Base-by-base conservation (phyloP, 345 rosid species). In the Lepidium aucheri region DNA sequence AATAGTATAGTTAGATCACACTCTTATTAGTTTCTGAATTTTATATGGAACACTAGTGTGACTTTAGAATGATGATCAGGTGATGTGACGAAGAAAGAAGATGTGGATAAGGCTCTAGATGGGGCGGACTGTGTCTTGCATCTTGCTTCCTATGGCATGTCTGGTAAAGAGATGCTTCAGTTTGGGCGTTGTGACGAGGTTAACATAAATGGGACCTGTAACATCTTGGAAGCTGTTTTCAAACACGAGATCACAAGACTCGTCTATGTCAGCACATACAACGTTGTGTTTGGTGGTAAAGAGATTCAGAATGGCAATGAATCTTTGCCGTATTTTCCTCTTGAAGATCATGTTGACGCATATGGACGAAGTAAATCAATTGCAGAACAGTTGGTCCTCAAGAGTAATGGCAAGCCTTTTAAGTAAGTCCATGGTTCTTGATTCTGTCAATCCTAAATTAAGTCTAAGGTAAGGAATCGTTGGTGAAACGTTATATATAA, bases 121-220 rank as follows among this genome's bases (percentile, higher is more conserved):
- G 94, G 96, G 14, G 89, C 81, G 0, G 77, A 86, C 67, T 93
- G 97, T 69, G 96, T 89, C 7, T 77, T 93, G 72, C 97, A 89
- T 78, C 85, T 93, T 15, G 94, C 96, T 74, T 93, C 98, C 1
- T 87, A 24, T 68, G 98, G 98, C 53, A 93, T 93, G 90, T 90
- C 96, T 0, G 98, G 98, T 36, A 93, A 89, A 73, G 97, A 93
- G 77, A 86, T 93, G 98, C 77, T 93, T 35, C 98, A 79, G 72
- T 78, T 86, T 36, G 87, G 93, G 11, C 91, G 91, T 7, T 88
- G 86, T 8, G 97, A 87, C 60, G 83, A 80, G 78, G 90, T 89
- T 43, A 93, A 93, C 63, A 86, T 93, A 13, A 81, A 76, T 55
- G 98, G 98, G 34, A 89, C 97, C 9, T 87, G 87, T 74, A 85